Percentiles rank a stretch among this genome's conserved stretches.
Conservation (phyloP, 192 early-diverging fungal species). For the Coemansia sp. region DNA sequence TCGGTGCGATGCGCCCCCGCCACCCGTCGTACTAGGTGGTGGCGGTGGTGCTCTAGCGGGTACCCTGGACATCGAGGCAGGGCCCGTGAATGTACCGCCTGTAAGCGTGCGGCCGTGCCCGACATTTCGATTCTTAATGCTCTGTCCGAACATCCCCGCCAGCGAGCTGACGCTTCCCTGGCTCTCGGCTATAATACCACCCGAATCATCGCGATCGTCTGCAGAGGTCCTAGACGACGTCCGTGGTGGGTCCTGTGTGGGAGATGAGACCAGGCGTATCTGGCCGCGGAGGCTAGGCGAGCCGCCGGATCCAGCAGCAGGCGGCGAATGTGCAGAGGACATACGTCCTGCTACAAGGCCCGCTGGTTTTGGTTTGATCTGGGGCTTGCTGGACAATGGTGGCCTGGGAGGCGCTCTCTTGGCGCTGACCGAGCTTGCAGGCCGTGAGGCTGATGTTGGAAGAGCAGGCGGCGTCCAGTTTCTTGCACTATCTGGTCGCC, state of each 20-base stretch:
- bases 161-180: constrained; percentile 54
- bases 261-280: constrained; percentile 9
- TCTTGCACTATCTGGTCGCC: constrained; percentile 25
- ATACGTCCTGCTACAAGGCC: constrained; percentile 20
- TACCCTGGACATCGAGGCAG: constrained; percentile 6
- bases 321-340: constrained; percentile 22
- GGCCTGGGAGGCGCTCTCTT: constrained; percentile 46
- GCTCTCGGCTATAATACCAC: constrained; percentile 44
- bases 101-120: constrained; percentile 16
- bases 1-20: constrained; percentile 8
- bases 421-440: constrained; percentile 24
- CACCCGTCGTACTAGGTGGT: constrained; percentile 5
- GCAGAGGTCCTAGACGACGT: constrained; percentile 20
- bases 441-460: constrained; percentile 24
- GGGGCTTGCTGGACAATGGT: constrained; percentile 45
- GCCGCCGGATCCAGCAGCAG: constrained; percentile 13
- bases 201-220: constrained; percentile 13
- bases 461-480: constrained; percentile 16
- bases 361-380: constrained; percentile 38
- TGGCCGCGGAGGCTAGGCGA: constrained; percentile 18
- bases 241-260: constrained; percentile 2
- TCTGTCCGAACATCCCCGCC: constrained; percentile 52
- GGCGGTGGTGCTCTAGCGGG: constrained; percentile 26
- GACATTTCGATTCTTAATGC: constrained; percentile 13
- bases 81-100: constrained; percentile 12